Evolutionary conservation across 805 yeast species (phyloP), one percentile per base, ranked within the genome.

Genomic region (Tetrapisispora phaffii): DNA sequence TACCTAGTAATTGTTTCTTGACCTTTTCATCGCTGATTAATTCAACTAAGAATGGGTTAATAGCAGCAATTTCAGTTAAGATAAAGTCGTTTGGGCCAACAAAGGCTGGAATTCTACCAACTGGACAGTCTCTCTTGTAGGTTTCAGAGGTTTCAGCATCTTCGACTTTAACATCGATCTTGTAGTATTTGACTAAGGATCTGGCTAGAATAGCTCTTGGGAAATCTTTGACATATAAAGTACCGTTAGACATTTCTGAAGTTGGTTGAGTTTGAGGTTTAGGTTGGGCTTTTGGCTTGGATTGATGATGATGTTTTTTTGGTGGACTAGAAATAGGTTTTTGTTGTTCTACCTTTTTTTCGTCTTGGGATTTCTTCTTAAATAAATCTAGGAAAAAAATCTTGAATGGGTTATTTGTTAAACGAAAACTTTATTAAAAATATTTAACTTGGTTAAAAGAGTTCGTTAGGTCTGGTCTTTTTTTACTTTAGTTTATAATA

Each of bases 31-130:
- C 66, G 28, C 58, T 56, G 35, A 65, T 55, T 12, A 68, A 58
- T 44, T 59, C 55, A 42, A 67, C 63, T 54, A 60, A 45, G 70
- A 81, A 80, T 65, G 72, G 61, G 56, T 73, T 57, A 56, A 83
- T 39, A 52, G 94, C 89, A 56, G 79, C 70, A 46, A 69, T 70
- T 75, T 84, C 90, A 54, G 75, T 72, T 62, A 84, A 71, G 65
- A 81, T 80, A 74, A 71, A 78, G 50, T 89, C 88, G 63, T 82
- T 76, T 60, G 82, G 80, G 48, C 85, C 88, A 63, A 76, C 55
- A 56, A 81, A 80, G 50, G 85, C 77, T 67, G 94, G 93, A 51
- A 71, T 67, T 66, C 74, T 76, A 47, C 64, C 69, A 62, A 80
- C 69, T 62, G 89, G 87, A 76, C 82, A 84, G 58, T 67, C 55